A percentile compares a stretch with the other conserved stretches of the same genome.
phyloP scores from a whole-genome alignment of 2,329 filamentous ascomycete species.

The Bertia moriformis region DNA sequence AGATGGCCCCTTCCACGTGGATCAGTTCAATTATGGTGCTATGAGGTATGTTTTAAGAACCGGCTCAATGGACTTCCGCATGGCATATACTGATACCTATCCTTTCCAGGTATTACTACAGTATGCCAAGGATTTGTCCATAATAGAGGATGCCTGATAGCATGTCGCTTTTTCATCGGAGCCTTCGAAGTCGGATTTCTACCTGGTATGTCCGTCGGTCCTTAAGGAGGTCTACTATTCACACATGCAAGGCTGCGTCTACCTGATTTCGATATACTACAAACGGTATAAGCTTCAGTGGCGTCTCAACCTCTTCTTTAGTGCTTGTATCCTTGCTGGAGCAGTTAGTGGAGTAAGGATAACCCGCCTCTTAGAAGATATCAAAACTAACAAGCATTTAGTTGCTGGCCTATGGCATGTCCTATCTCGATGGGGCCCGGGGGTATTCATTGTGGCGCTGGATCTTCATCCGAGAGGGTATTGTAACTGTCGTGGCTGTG shows the following conservation, averaged over 20 bases:
- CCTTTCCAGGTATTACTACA: constrained; percentile 12
- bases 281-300: constrained; percentile 30
- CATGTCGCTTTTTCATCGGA: constrained; percentile 26
- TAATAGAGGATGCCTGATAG: constrained; percentile 20
- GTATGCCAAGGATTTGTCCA: constrained; percentile 30
- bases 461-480: constrained; percentile 16
- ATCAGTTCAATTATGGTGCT: constrained; percentile 22
- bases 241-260: constrained; percentile 15
- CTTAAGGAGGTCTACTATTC: no score
- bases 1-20: constrained; percentile 21
- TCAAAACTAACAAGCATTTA: constrained; percentile 13
- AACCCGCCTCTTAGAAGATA: neutral
- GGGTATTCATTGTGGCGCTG: constrained; percentile 32
- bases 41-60: constrained; percentile 25
- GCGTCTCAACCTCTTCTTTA: constrained; percentile 27
- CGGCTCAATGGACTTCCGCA: constrained; percentile 6
- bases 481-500: constrained; percentile 1
- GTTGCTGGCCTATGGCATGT: constrained; percentile 31
- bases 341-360: constrained; percentile 23
- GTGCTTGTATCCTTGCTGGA: constrained; percentile 22
- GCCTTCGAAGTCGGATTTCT: constrained; percentile 29
- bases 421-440: constrained; percentile 23
- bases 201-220: constrained; percentile 22
- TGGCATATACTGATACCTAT: no score
- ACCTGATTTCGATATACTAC: constrained; percentile 32